Evolutionary conservation across 179 eudicot species (phyloP).

Genomic region (Drosera spatulata): DNA sequence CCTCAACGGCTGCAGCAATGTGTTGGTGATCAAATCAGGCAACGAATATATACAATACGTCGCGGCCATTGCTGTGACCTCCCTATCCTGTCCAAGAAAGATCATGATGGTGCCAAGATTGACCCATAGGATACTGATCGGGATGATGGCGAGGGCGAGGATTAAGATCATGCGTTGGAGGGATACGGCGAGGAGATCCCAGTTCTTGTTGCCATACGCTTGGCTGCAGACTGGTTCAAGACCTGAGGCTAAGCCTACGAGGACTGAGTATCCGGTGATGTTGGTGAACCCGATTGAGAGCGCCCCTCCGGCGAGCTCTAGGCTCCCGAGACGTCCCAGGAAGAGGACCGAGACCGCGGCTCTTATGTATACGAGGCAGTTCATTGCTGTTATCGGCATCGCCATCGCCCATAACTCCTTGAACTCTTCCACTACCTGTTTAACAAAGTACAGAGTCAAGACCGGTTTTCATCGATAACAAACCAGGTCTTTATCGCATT

Average conservation of each 20-base stretch:
- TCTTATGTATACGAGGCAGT: conserved; percentile 51
- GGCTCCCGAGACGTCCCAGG: conserved; percentile 72
- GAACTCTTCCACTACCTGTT: conserved; percentile 51
- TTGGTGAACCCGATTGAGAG: conserved; percentile 80
- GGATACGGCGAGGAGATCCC: conserved; percentile 35
- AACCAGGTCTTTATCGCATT: too few relatives aligned
- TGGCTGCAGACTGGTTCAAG: conserved; percentile 79
- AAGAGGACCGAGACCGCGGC: conserved; percentile 63
- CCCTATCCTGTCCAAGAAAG: conserved; percentile 62
- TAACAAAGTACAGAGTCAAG: neutral
- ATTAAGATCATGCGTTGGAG: conserved; percentile 66
- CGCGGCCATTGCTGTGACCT: conserved; percentile 68
- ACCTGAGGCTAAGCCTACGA: conserved; percentile 69
- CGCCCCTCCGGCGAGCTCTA: conserved; percentile 86
- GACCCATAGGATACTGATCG: conserved; percentile 60
- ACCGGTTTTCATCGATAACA: neutral
- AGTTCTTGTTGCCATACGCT: conserved; percentile 53
- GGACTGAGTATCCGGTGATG: conserved; percentile 84
- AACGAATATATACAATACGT: conserved; percentile 64
- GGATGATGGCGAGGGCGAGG: conserved; percentile 42
- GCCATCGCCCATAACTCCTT: conserved; percentile 77
- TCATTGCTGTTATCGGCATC: conserved; percentile 74
- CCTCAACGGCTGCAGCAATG: conserved; percentile 58
- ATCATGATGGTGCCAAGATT: conserved; percentile 61
- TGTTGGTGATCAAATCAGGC: conserved; percentile 64